Conservation (phyloP, 139 green algal species). For the Micractinium sp. region DNA sequence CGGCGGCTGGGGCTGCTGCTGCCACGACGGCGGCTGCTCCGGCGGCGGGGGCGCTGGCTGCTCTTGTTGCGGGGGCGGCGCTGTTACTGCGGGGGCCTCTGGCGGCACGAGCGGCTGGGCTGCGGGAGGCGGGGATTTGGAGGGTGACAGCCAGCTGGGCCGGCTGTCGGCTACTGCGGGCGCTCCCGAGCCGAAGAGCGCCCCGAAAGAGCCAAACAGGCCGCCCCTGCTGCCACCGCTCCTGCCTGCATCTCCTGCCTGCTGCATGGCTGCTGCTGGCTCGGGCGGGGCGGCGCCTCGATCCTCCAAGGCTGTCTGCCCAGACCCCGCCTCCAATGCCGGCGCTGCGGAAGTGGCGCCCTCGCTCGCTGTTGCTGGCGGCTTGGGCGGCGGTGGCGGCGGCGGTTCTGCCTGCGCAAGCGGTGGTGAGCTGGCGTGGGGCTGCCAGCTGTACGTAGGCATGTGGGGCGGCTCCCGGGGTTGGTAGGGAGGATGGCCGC, state of each 20-base stretch:
- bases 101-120: not conserved
- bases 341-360: no score
- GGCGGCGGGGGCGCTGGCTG: no score
- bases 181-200: not conserved
- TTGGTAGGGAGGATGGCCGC: not conserved
- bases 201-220: constrained; percentile 11
- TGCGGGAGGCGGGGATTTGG: not conserved
- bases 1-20: no score
- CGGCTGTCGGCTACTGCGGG: not conserved
- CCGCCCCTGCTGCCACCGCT: not conserved
- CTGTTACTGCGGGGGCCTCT: not conserved
- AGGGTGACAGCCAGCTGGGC: not conserved
- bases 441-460: not conserved
- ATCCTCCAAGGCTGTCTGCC: no score
- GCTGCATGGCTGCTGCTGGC: not conserved
- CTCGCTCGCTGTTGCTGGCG: no score
- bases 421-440: not conserved
- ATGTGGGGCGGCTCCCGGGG: not conserved
- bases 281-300: not conserved
- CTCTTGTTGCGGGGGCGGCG: not conserved
- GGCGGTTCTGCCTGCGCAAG: not conserved
- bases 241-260: not conserved
- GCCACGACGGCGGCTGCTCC: no score
- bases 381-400: no score
- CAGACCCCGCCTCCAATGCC: no score